Percentiles rank a stretch among this genome's conserved stretches.
phyloP scores from a whole-genome alignment of 2,329 filamentous ascomycete genomes.

The Chrysosporium queenslandicum region DNA sequence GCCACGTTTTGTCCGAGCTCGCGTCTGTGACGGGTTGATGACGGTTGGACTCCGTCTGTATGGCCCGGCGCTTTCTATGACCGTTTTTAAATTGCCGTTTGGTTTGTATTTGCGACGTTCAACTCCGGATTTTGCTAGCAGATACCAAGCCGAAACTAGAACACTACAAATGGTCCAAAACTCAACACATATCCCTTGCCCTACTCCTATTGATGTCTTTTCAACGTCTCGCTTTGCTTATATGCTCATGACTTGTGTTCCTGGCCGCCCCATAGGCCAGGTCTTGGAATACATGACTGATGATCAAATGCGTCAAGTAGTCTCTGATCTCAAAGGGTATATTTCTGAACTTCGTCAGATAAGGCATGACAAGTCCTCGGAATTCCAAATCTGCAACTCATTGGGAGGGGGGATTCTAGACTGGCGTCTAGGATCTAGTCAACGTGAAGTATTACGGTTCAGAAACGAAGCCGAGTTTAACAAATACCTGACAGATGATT shows the following conservation, averaged over 20 bases:
- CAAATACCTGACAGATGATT: conserved; percentile 14
- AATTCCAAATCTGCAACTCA: conserved; percentile 15
- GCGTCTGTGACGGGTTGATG: background rate
- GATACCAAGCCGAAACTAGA: conserved; percentile 12
- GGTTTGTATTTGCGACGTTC: conserved; percentile 16
- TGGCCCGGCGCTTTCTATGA: conserved; percentile 13
- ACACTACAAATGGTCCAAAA: conserved; percentile 14
- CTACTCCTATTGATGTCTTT: conserved; percentile 14
- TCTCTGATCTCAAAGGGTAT: conserved; percentile 14
- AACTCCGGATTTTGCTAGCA: conserved; percentile 4
- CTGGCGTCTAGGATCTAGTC: conserved; percentile 16
- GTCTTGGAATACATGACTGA: conserved; percentile 15
- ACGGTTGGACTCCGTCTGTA: background rate
- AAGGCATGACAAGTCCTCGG: background rate
- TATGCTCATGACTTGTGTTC: conserved; percentile 17
- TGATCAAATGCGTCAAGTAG: conserved; percentile 13
- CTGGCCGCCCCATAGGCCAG: conserved; percentile 15
- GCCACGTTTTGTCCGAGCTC: background rate
- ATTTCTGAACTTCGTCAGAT: conserved; percentile 14
- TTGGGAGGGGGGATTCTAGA: conserved; percentile 14
- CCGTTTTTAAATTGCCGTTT: conserved; percentile 15
- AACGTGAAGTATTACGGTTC: conserved; percentile 15
- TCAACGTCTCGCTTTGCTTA: conserved; percentile 8
- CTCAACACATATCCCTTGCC: conserved; percentile 13
- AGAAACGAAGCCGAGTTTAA: conserved; percentile 16